Conservation (phyloP, 345 rosid species). For the Leavenworthia alabamica region DNA sequence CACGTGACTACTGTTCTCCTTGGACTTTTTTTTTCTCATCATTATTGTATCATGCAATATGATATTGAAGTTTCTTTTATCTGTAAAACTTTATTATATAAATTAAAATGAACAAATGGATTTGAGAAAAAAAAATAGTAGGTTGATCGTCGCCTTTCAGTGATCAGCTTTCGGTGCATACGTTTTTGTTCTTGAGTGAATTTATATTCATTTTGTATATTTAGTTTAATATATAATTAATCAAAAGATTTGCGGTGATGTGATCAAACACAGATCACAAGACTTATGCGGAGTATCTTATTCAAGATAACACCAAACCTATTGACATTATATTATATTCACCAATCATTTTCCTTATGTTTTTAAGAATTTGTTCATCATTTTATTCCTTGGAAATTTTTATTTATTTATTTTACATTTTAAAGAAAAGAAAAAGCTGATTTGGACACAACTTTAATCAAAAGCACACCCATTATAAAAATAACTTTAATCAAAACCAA, state of each 20-base stretch:
- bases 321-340: constrained; percentile 23
- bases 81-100: too few species aligned
- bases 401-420: not conserved
- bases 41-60: too few species aligned
- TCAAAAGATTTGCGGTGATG: constrained; percentile 27
- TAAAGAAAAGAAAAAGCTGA: constrained; percentile 12
- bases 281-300: constrained; percentile 23
- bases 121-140: not conserved
- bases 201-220: constrained; percentile 23
- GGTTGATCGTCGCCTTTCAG: constrained; percentile 26
- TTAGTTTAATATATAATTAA: constrained; percentile 6
- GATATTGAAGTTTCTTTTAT: too few species aligned
- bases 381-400: not conserved
- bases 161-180: constrained; percentile 30
- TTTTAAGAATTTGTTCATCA: constrained; percentile 11
- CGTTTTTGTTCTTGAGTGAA: constrained; percentile 27
- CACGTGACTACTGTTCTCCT: constrained; percentile 20
- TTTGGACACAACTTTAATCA: constrained; percentile 12
- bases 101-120: not conserved
- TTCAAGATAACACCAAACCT: constrained; percentile 30
- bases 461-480: constrained; percentile 5
- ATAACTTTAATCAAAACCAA: constrained; percentile 24
- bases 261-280: constrained; percentile 27
- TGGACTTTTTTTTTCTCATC: not conserved
- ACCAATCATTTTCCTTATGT: constrained; percentile 3